Base-by-base conservation (phyloP, 805 yeast species). In the Saccharomycopsis selenospora region DNA sequence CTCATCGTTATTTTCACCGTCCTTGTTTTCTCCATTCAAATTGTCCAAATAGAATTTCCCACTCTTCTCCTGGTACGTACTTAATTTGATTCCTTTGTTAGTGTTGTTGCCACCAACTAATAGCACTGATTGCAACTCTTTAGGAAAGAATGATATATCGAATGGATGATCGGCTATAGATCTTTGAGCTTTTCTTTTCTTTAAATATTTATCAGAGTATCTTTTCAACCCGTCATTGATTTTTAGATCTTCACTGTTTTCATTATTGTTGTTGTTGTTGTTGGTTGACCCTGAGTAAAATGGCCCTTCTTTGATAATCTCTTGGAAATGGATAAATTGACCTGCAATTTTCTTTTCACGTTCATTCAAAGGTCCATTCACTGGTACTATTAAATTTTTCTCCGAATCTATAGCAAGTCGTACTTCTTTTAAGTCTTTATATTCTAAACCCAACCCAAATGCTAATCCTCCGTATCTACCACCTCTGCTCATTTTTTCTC, bases 131-230 rank as follows among this genome's bases (percentile, higher is more conserved):
- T 82, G 80, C 48, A 90, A 67, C 61, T 90, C 97, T 14, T 70
- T 73, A 1, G 97, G 96, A 60, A 88, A 84, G 54, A 85, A 72
- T 47, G 76, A 79, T 6, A 78, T 58, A 48, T 75, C 74, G 61
- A 81, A 86, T 1, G 95, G 95, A 65, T 85, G 89, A 46, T 84
- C 89, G 52, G 80, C 83, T 6, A 83, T 75, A 2, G 90, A 80
- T 45, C 82, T 73, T 1, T 88, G 87, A 14, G 20, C 20, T 58
- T 76, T 79, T 48, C 85, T 75, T 57, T 78, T 79, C 61, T 82
- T 82, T 55, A 82, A 69, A 64, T 85, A 90, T 61, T 72, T 73
- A 63, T 90, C 97, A 2, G 95, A 79, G 61, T 87, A 87, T 57
- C 97, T 73, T 60, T 81, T 77, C 40, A 90, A 75, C 1, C 91